Percentiles rank a stretch among this genome's conserved stretches.
These are phyloP conservation scores for Camillea tinctor DNA, from an alignment of 2,329 filamentous ascomycete genomes.

Conservation along the genomic window DNA sequence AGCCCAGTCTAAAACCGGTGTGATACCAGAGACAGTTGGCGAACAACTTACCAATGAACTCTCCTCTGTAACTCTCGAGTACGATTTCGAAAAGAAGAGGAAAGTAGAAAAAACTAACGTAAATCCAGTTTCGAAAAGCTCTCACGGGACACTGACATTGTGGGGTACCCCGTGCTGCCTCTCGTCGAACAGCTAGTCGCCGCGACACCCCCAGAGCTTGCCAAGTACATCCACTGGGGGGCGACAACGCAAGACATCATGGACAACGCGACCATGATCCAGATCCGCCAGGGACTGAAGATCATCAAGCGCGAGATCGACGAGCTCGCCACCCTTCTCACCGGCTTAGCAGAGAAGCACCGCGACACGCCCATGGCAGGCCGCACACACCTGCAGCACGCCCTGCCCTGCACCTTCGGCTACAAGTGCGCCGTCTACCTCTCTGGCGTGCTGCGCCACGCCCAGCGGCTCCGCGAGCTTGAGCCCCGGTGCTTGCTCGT, in stretches of 20 bases:
- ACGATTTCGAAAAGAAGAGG: slow-evolving; percentile 1
- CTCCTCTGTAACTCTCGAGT: slow-evolving; percentile 18
- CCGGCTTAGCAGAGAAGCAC: slow-evolving; percentile 42
- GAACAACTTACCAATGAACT: slow-evolving; percentile 34
- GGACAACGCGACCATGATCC: slow-evolving; percentile 52
- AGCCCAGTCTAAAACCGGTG: slow-evolving; percentile 46
- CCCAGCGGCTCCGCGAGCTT: slow-evolving; percentile 46
- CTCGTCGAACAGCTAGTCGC: slow-evolving; percentile 47
- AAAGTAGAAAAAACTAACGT: not conserved
- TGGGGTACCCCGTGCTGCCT: slow-evolving; percentile 53
- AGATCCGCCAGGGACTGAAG: slow-evolving; percentile 49
- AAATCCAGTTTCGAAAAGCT: slow-evolving; percentile 30
- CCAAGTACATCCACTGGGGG: slow-evolving; percentile 57
- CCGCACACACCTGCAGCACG: slow-evolving; percentile 57
- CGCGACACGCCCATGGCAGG: slow-evolving; percentile 56
- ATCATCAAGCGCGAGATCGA: slow-evolving; percentile 46
- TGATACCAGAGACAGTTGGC: slow-evolving; percentile 43
- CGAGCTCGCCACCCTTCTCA: slow-evolving; percentile 42
- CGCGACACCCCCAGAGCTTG: slow-evolving; percentile 29
- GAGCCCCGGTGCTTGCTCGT: slow-evolving; percentile 47
- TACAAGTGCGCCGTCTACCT: slow-evolving; percentile 58
- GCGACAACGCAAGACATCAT: slow-evolving; percentile 61
- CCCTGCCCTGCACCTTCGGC: slow-evolving; percentile 55
- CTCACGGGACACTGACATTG: slow-evolving; percentile 51
- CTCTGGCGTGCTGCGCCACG: slow-evolving; percentile 47